Evolutionary conservation across 176 grass and related monocot genomes (phyloP), one percentile per base, ranked within the genome.

Genomic region (Rhynchospora breviuscula): DNA sequence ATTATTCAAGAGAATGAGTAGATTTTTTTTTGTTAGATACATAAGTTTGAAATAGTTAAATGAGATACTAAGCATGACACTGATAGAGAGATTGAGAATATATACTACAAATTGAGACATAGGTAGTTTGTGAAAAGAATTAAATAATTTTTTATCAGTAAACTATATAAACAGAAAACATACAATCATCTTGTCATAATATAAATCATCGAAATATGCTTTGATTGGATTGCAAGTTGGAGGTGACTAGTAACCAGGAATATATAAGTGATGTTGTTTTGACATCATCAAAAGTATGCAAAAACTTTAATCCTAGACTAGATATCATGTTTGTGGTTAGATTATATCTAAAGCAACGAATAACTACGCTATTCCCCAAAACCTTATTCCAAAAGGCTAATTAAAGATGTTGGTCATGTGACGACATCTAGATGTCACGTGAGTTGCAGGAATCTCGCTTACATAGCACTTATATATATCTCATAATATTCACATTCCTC

Each of bases 381-480:
- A 81, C 75, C 91, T 87, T 88, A 84, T 88, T 90, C 31, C 79
- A 67, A 35, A 63, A 89, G 84, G 79, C 78, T 82, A 88, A 85
- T 82, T 82, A 82, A 80, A 12, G 61, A 57, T 49, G 59, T 26
- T 63, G 85, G 85, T 93, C 87, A 97, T 88, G 89, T 97, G 94
- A 93, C 59, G 45, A 90, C 84, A 44, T 72, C 85, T 84, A 10
- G 3, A 10, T 69, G 79, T 93, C 93, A 88, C 90, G 90, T 92
- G 94, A 89, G 49, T 58, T 19, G 87, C 89, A 81, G 85, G 89
- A 93, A 93, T 93, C 94, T 87, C 90, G 85, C 72, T 76, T 76
- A 54, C 72, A 77, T 47, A 54, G 2, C 47, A 22, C 69, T 91
- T 86, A 48, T 77, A 53, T 86, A 48, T 77, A 53, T 19, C 63